These are phyloP conservation scores for Taphrina pruni DNA, from an alignment of 1,139 yeast species.

Conservation along the genomic window DNA sequence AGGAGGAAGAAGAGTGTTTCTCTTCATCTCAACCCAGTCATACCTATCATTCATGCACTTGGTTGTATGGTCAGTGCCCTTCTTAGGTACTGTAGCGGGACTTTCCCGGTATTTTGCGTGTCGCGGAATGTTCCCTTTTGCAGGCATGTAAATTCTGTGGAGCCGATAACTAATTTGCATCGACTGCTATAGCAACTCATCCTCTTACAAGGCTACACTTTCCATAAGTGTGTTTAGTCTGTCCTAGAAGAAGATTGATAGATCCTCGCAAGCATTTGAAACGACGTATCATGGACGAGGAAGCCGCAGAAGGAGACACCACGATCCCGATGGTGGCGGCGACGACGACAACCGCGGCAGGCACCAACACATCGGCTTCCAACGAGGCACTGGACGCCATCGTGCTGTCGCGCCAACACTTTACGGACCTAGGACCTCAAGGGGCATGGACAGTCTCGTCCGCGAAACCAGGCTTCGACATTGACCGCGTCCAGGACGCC, in stretches of 20 bases:
- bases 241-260: neutral
- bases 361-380: constrained; percentile 7
- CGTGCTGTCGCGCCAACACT: constrained; percentile 12
- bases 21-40: neutral
- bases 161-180: neutral
- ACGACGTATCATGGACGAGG: neutral
- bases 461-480: constrained; percentile 72
- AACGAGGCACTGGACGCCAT: constrained; percentile 16
- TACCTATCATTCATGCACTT: neutral
- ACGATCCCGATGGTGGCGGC: neutral
- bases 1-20: neutral
- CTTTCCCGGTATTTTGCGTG: too few species aligned
- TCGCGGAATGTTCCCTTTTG: too few species aligned
- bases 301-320: neutral
- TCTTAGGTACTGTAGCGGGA: too few species aligned
- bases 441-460: constrained; percentile 91
- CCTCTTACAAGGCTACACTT: too few species aligned
- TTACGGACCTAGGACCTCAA: constrained; percentile 71
- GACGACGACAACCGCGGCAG: neutral
- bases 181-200: too few species aligned
- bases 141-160: neutral
- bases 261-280: neutral
- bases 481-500: constrained; percentile 71
- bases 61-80: neutral
- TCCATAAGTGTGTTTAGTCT: too few species aligned